Evolutionary conservation across 2,329 filamentous ascomycete species (phyloP).

Genomic region (Harringtonia lauricola): DNA sequence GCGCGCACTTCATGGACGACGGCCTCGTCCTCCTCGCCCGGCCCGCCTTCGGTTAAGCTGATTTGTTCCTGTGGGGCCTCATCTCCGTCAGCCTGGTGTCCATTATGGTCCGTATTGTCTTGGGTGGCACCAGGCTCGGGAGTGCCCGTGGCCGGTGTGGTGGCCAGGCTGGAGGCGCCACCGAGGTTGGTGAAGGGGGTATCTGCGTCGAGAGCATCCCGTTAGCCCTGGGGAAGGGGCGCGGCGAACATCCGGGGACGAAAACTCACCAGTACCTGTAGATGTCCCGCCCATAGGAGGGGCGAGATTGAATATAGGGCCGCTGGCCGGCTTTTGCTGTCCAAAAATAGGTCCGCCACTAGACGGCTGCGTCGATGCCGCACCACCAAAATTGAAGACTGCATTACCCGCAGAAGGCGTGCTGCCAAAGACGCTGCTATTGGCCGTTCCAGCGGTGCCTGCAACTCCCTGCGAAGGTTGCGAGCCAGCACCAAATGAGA

Average conservation of each 20-base stretch:
- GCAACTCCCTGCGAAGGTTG: slow-evolving; percentile 12
- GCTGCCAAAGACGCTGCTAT: slow-evolving; percentile 18
- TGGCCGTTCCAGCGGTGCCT: slow-evolving; percentile 12
- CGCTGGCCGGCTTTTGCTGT: slow-evolving; percentile 16
- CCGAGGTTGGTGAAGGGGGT: slow-evolving; percentile 42
- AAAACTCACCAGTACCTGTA: slow-evolving; percentile 30
- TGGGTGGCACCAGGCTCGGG: slow-evolving; percentile 41
- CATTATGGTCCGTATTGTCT: slow-evolving; percentile 27
- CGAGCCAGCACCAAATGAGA: slow-evolving; percentile 24
- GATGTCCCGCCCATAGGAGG: slow-evolving; percentile 24
- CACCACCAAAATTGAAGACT: slow-evolving; percentile 22
- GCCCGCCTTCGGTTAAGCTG: slow-evolving; percentile 54
- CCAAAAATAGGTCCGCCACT: slow-evolving; percentile 16
- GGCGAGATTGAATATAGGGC: slow-evolving; percentile 20
- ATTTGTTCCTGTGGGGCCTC: slow-evolving; percentile 56
- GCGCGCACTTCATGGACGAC: slow-evolving; percentile 59
- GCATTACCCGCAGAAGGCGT: slow-evolving; percentile 6
- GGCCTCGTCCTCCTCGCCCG: slow-evolving; percentile 63
- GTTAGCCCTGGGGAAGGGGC: background rate
- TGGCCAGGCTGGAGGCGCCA: slow-evolving; percentile 49
- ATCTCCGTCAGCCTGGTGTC: slow-evolving; percentile 38
- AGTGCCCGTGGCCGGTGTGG: slow-evolving; percentile 46
- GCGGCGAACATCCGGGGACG: background rate
- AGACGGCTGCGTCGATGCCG: slow-evolving; percentile 18
- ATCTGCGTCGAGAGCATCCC: slow-evolving; percentile 25